Evolutionary conservation across 805 yeast genomes (phyloP).

Genomic region (Starmerella bacillaris): DNA sequence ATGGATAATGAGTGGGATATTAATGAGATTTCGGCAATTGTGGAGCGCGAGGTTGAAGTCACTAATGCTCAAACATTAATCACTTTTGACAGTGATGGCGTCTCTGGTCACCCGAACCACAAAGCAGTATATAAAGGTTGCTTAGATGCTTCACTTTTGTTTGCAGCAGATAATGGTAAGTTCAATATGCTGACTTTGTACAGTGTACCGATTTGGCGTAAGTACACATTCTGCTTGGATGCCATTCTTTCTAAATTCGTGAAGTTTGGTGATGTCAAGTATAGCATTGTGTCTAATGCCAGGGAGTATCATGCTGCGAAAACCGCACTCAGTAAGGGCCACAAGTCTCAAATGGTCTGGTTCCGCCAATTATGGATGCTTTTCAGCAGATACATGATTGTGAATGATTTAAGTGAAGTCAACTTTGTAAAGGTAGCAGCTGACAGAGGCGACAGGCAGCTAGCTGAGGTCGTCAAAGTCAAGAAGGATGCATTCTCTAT

Average conservation of each 20-base stretch:
- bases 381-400: conserved; percentile 56
- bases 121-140: conserved; percentile 21
- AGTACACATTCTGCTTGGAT: conserved; percentile 24
- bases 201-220: conserved; percentile 23
- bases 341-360: conserved; percentile 87
- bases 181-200: conserved; percentile 19
- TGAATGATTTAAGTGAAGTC: conserved; percentile 34
- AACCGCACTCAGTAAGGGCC: conserved; percentile 67
- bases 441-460: neutral
- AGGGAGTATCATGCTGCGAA: conserved; percentile 24
- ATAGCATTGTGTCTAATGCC: conserved; percentile 12
- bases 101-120: conserved; percentile 82
- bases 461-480: neutral
- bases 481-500: neutral
- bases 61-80: conserved; percentile 29
- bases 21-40: conserved; percentile 25
- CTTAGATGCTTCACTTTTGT: conserved; percentile 4
- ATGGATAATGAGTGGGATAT: conserved; percentile 50
- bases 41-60: conserved; percentile 21
- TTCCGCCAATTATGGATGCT: conserved; percentile 77
- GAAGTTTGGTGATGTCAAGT: conserved; percentile 7
- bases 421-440: conserved; percentile 3
- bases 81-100: conserved; percentile 70
- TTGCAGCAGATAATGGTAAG: conserved; percentile 4
- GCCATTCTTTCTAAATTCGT: conserved; percentile 17